Evolutionary conservation across 2,329 filamentous ascomycete species (phyloP).

Genomic region (Fonsecaea pugnacius): DNA sequence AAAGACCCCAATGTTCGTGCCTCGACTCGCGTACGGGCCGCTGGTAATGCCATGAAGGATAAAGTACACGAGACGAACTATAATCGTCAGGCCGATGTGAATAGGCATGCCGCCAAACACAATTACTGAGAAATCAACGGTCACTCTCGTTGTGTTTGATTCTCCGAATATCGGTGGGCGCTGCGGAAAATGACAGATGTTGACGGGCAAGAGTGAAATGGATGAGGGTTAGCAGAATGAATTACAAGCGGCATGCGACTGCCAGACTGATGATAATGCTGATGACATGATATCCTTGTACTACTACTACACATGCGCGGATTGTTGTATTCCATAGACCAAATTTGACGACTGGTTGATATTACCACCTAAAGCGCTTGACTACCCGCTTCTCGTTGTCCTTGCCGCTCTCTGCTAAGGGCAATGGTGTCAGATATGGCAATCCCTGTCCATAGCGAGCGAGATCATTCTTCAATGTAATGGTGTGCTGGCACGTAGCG

Average conservation of each 20-base stretch:
- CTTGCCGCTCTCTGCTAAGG: not conserved
- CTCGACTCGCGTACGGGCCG: slow-evolving; percentile 29
- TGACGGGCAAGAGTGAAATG: too few relatives aligned
- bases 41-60: slow-evolving; percentile 33
- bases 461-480: too few relatives aligned
- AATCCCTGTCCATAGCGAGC: too few relatives aligned
- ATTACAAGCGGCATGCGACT: not conserved
- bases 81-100: slow-evolving; percentile 29
- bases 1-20: slow-evolving; percentile 33
- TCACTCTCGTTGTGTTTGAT: not conserved
- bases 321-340: not conserved
- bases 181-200: not conserved
- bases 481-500: too few relatives aligned
- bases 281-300: slow-evolving; percentile 29
- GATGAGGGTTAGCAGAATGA: not conserved
- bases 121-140: slow-evolving; percentile 24
- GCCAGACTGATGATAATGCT: not conserved
- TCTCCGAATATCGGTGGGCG: not conserved
- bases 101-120: slow-evolving; percentile 33
- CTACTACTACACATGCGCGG: slow-evolving; percentile 10
- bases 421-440: not conserved
- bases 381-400: not conserved
- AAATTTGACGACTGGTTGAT: slow-evolving; percentile 9
- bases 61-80: slow-evolving; percentile 30
- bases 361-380: not conserved